A percentile compares a stretch with the other conserved stretches of the same genome.
phyloP scores from a whole-genome alignment of 306 rosid species.

The Prunus mira region DNA sequence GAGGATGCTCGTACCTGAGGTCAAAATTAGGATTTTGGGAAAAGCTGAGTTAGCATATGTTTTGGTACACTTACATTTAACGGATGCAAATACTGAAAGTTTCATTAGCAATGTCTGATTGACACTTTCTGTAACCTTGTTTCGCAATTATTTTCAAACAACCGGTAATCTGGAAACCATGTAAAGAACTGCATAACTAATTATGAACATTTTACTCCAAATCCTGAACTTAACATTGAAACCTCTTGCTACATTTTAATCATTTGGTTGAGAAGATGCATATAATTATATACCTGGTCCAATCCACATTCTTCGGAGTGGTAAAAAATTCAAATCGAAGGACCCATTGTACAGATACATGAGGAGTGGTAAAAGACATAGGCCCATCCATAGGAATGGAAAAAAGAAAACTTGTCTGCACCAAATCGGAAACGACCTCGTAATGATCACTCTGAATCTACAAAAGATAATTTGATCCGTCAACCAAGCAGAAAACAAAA shows the following conservation, averaged over 20 bases:
- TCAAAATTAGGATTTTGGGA: neutral
- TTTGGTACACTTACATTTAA: neutral
- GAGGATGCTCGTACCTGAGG: constrained; percentile 90
- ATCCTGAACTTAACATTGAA: neutral
- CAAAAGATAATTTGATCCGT: constrained; percentile 17
- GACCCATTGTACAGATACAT: constrained; percentile 87
- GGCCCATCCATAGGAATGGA: constrained; percentile 99
- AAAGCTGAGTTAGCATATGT: neutral
- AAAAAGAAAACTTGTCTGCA: constrained; percentile 96
- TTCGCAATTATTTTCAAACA: neutral
- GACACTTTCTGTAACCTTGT: neutral
- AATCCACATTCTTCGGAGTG: constrained; percentile 81
- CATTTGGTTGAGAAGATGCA: neutral
- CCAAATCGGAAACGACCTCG: constrained; percentile 93
- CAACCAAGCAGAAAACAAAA: constrained; percentile 19
- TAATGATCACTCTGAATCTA: constrained; percentile 95
- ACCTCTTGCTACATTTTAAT: neutral
- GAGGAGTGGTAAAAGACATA: constrained; percentile 95
- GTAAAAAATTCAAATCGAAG: constrained; percentile 95
- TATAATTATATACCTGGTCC: constrained; percentile 59
- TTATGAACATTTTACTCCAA: neutral
- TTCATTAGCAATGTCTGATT: neutral
- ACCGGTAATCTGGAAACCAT: neutral
- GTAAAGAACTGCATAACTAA: neutral
- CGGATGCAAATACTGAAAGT: neutral